phyloP scores from a whole-genome alignment of 768 basidiomycete genomes.

The Suillus luteus region DNA sequence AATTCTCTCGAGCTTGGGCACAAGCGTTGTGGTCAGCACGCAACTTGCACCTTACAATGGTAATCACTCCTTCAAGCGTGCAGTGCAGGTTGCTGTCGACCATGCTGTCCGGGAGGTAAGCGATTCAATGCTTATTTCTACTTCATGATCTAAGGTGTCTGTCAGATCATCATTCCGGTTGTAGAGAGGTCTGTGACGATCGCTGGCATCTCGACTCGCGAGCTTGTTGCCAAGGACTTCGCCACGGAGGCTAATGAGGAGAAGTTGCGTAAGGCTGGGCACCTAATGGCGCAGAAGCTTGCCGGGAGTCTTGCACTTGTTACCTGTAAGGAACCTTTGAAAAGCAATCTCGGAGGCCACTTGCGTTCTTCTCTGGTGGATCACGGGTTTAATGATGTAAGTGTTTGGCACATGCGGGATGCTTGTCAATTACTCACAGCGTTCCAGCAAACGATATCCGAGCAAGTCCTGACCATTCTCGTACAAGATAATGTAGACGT shows the following conservation, averaged over 20 bases:
- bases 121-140: background rate
- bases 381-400: conserved; percentile 87
- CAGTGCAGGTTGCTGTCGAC: conserved; percentile 89
- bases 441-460: conserved; percentile 67
- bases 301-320: conserved; percentile 96
- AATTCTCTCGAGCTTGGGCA: conserved; percentile 69
- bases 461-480: conserved; percentile 75
- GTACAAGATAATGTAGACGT: conserved; percentile 92
- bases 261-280: conserved; percentile 88
- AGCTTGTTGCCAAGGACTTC: conserved; percentile 94
- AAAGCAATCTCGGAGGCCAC: conserved; percentile 88
- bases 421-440: conserved; percentile 15
- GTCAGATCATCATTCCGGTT: conserved; percentile 91
- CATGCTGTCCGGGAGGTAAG: conserved; percentile 90
- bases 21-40: conserved; percentile 74
- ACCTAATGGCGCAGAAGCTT: conserved; percentile 95
- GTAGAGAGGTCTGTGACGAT: conserved; percentile 98
- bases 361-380: conserved; percentile 82
- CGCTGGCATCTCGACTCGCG: conserved; percentile 95
- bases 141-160: conserved; percentile 7
- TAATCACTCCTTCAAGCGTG: conserved; percentile 86
- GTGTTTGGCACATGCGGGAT: conserved; percentile 17
- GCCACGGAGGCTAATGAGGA: conserved; percentile 90
- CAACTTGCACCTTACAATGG: conserved; percentile 73
- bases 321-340: conserved; percentile 96